These are phyloP conservation scores for Przewalskia tangutica DNA, from an alignment of 257 asterid genomes.

Conservation along the genomic window DNA sequence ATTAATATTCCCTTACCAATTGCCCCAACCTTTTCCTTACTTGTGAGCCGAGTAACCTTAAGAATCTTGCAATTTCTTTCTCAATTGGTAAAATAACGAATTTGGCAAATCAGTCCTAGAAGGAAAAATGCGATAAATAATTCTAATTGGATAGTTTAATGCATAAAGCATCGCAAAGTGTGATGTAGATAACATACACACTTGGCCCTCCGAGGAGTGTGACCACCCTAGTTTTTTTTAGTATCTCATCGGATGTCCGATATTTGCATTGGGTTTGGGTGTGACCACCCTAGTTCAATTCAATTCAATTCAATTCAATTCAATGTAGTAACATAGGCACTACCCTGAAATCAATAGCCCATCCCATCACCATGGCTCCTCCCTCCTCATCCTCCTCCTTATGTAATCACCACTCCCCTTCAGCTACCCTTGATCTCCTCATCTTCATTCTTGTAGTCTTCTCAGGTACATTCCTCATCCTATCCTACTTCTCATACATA, in stretches of 20 bases:
- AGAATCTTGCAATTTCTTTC: background rate
- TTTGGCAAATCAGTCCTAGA: background rate
- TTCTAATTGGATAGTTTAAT: too few relatives aligned
- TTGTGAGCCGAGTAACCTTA: background rate
- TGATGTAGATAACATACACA: too few relatives aligned
- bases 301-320: too few relatives aligned
- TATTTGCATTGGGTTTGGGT: too few relatives aligned
- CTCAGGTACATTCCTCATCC: constrained; percentile 57
- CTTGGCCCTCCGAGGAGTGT: too few relatives aligned
- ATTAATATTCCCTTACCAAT: background rate
- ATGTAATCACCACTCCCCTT: constrained; percentile 57
- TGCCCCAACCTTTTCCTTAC: background rate
- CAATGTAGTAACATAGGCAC: too few relatives aligned
- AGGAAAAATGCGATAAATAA: background rate
- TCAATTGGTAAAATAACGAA: background rate
- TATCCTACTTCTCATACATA: constrained; percentile 61
- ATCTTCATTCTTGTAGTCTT: constrained; percentile 70
- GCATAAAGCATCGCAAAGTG: too few relatives aligned
- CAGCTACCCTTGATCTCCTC: constrained; percentile 76
- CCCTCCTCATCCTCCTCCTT: constrained; percentile 18
- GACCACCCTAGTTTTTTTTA: too few relatives aligned
- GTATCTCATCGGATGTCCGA: too few relatives aligned
- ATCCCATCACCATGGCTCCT: constrained; percentile 4
- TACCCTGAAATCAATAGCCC: too few relatives aligned
- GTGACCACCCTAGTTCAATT: too few relatives aligned